Base-by-base conservation (phyloP, 2,329 filamentous ascomycete genomes). In the Pestalotiopsis sp. region DNA sequence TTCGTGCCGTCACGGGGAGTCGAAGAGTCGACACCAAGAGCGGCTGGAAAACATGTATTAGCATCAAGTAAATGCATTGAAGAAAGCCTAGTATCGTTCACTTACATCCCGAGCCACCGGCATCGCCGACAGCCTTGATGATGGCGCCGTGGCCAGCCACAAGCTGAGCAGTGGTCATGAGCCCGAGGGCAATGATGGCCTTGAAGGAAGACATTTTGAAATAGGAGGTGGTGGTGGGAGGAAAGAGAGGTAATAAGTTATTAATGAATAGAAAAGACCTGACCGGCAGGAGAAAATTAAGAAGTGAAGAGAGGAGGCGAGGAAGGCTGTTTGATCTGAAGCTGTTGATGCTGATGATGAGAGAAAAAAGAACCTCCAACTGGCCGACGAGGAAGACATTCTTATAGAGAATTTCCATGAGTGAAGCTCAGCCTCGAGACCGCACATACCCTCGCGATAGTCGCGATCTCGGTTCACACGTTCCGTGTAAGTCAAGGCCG, bases 81-180 rank as follows among this genome's bases (percentile, higher is more conserved):
- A 7, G 6, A 4, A 31, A 41, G 4, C 13, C 14, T 9, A 59
- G 23, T 4, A 31, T 4, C 5, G 4, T n/a, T 36, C 12, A 71
- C 75, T 76, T 77, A 83, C 81, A 84, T 74, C 88, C 89, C 20
- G 80, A 80, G 70, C 89, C 89, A 64, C 89, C 89, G 36, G 82
- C 82, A 73, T 91, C 82, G 69, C 89, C 89, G 52, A 83, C 83
- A 39, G 89, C 89, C 62, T 79, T 79, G 74, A 86, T 84, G 79
- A 92, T 90, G 73, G 86, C 88, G 69, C 84, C 84, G 82, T 92
- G 90, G 75, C 86, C 88, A 72, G 87, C 83, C 71, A 87, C 89
- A 66, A 91, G 84, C 72, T 85, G 81, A 74, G 84, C 84, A 71
- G 84, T 80, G 73, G 86, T 82, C 75, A 90, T 77, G 78, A 89